Conservation (phyloP, 169 alveolate species). For the Cryptosporidium ubiquitum region DNA sequence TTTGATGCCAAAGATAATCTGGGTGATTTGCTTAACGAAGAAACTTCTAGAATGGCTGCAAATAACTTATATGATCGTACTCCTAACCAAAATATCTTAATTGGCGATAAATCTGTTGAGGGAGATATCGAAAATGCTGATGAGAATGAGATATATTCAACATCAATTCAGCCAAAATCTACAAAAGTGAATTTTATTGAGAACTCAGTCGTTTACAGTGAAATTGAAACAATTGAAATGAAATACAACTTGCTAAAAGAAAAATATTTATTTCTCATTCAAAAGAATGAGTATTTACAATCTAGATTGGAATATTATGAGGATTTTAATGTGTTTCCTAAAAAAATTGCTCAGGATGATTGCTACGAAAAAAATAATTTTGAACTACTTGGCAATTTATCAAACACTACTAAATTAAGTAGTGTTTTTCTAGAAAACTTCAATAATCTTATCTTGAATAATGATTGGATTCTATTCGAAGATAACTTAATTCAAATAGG, state of each 20-base stretch:
- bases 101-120: neutral
- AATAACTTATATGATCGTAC: neutral
- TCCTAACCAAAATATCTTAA: neutral
- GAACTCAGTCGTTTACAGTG: neutral
- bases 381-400: neutral
- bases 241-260: slow-evolving; percentile 37
- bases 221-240: slow-evolving; percentile 2
- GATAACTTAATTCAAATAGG: slow-evolving; percentile 61
- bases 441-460: neutral
- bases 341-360: neutral
- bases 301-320: slow-evolving; percentile 59
- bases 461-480: slow-evolving; percentile 68
- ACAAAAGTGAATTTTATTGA: neutral
- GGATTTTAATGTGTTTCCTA: neutral
- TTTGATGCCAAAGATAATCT: neutral
- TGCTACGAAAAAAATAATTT: neutral
- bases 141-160: neutral
- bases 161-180: neutral
- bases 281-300: slow-evolving; percentile 43
- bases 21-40: neutral
- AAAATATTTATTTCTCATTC: slow-evolving; percentile 42
- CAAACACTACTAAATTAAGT: neutral
- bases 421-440: slow-evolving; percentile 3
- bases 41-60: neutral
- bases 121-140: neutral